Evolutionary conservation across 352 stramenopile genomes (phyloP).

Genomic region (Globisporangium uncinulatum): DNA sequence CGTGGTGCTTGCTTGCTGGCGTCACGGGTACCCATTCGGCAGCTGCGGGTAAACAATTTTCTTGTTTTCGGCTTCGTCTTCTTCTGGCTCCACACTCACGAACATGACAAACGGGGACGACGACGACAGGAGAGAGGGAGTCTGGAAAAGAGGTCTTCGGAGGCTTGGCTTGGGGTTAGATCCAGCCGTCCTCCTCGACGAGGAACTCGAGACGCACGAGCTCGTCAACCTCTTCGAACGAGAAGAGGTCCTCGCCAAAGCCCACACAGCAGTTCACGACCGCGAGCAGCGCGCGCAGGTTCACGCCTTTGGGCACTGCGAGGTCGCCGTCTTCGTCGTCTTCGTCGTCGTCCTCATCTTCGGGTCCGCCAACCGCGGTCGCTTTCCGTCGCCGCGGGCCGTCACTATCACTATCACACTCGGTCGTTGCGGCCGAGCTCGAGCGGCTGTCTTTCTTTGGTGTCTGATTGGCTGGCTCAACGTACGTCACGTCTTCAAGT

Average conservation of each 20-base stretch:
- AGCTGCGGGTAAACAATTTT: background rate
- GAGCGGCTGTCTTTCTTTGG: constrained; percentile 39
- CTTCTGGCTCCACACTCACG: background rate
- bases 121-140: background rate
- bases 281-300: constrained; percentile 20
- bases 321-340: constrained; percentile 25
- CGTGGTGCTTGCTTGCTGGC: background rate
- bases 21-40: too few relatives aligned
- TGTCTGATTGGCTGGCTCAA: background rate
- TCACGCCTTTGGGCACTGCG: constrained; percentile 11
- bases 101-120: background rate
- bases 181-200: constrained; percentile 79
- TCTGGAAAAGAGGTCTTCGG: background rate
- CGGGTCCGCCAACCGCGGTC: constrained; percentile 15
- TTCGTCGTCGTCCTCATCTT: constrained; percentile 24
- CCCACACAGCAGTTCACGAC: constrained; percentile 35
- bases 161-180: constrained; percentile 26
- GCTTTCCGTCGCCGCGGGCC: constrained; percentile 17
- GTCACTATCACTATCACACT: constrained; percentile 55
- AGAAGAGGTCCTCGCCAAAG: constrained; percentile 42
- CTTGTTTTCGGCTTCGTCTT: background rate
- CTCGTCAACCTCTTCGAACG: constrained; percentile 45
- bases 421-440: constrained; percentile 46
- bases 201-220: constrained; percentile 74
- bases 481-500: constrained; percentile 43